Conservation (phyloP, 129 eudicot species). For the Flaveria ramosissima region DNA sequence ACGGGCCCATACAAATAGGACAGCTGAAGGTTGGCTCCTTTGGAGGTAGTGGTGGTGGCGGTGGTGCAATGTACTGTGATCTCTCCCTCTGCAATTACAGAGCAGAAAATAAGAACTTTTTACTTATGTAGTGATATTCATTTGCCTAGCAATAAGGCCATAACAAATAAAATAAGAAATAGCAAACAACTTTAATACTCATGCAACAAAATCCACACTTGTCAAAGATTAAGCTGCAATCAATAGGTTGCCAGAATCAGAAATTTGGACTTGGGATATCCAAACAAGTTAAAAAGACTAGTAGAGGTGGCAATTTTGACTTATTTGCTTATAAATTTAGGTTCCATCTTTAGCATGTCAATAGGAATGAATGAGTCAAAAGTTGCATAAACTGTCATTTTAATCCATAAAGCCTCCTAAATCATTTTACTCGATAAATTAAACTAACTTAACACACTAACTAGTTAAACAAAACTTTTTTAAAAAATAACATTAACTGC, state of each 20-base stretch:
- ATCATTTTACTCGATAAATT: neutral
- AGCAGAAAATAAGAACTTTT: neutral
- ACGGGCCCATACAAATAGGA: constrained; percentile 85
- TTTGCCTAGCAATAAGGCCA: neutral
- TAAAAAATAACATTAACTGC: neutral
- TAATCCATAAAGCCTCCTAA: neutral
- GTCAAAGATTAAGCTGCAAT: neutral
- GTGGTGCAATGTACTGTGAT: constrained; percentile 22
- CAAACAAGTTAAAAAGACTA: neutral
- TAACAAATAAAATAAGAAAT: neutral
- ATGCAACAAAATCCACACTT: neutral
- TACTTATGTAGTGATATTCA: neutral
- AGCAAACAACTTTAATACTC: neutral
- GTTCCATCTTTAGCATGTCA: neutral
- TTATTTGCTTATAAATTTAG: neutral
- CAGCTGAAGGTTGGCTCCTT: constrained; percentile 74
- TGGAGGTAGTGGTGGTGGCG: constrained; percentile 63
- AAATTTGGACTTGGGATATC: neutral
- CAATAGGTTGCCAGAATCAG: neutral
- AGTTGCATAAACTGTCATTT: neutral
- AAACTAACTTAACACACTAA: neutral
- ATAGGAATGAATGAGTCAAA: neutral
- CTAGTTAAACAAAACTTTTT: neutral
- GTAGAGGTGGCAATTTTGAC: neutral
- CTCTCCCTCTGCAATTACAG: constrained; percentile 41